Evolutionary conservation across 495 filamentous ascomycete genomes (phyloP).

Genomic region (Penicillium ochrochloron): DNA sequence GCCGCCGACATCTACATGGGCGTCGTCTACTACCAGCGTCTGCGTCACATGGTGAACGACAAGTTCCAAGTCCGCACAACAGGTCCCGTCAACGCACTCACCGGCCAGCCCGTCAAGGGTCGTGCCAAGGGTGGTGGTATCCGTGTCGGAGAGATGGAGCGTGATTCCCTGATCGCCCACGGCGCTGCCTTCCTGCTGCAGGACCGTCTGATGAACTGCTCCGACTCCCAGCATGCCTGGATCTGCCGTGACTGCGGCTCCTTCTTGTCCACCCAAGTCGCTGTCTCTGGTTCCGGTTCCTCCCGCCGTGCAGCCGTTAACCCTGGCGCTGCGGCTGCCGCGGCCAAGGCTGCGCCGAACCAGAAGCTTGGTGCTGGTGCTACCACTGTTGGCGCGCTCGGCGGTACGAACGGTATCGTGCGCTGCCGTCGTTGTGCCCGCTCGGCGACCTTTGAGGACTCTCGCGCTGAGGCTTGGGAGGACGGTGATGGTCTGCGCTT

Average conservation of each 20-base stretch:
- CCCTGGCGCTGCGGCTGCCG: constrained; percentile 38
- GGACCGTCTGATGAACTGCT: constrained; percentile 95
- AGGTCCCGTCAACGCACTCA: constrained; percentile 83
- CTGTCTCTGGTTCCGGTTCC: constrained; percentile 49
- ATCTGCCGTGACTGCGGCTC: constrained; percentile 86
- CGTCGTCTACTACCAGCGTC: constrained; percentile 94
- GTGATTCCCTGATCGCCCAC: constrained; percentile 91
- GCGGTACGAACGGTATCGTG: constrained; percentile 67
- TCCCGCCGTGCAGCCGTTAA: constrained; percentile 35
- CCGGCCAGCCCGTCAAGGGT: constrained; percentile 96
- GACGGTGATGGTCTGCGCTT: constrained; percentile 81
- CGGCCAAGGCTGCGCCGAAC: constrained; percentile 40
- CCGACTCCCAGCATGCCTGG: constrained; percentile 85
- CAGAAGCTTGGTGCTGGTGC: constrained; percentile 27
- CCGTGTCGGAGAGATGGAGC: constrained; percentile 98
- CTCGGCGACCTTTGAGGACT: constrained; percentile 63
- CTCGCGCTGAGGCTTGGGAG: constrained; percentile 81
- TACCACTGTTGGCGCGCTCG: constrained; percentile 28
- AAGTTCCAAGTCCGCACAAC: constrained; percentile 99
- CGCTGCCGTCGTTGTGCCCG: constrained; percentile 84
- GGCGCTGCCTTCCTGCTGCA: constrained; percentile 93
- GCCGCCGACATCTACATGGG: constrained; percentile 96
- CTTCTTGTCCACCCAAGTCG: constrained; percentile 83
- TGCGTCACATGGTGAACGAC: constrained; percentile 99
- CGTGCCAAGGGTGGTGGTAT: constrained; percentile 96